Conservation (phyloP, 106 monocot genomes). For the Iris macrosiphon region DNA sequence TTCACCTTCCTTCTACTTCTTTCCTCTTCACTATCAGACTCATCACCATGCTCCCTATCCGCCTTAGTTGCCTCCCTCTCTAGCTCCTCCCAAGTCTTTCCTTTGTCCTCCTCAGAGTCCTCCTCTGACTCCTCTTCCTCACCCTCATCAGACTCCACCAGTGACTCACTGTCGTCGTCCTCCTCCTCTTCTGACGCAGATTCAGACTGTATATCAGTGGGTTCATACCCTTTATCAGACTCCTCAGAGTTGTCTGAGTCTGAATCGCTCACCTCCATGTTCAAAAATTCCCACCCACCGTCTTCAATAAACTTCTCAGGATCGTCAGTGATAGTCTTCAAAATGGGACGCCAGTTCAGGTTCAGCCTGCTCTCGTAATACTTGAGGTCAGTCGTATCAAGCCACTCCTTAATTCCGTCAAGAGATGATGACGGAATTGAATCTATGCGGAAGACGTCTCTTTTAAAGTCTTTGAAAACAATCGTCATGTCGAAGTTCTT, state of each 20-base stretch:
- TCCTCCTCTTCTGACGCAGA: conserved; percentile 72
- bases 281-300: conserved; percentile 96
- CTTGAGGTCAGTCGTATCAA: conserved; percentile 89
- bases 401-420: conserved; percentile 96
- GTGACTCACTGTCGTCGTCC: conserved; percentile 46
- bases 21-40: conserved; percentile 79
- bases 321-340: conserved; percentile 90
- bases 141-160: conserved; percentile 70
- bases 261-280: conserved; percentile 89
- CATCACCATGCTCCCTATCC: conserved; percentile 72
- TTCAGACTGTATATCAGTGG: conserved; percentile 66
- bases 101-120: conserved; percentile 91
- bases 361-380: conserved; percentile 98
- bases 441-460: conserved; percentile 88
- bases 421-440: conserved; percentile 85
- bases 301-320: conserved; percentile 97
- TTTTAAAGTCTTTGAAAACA: conserved; percentile 95
- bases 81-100: conserved; percentile 97
- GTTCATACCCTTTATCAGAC: conserved; percentile 83
- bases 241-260: conserved; percentile 67
- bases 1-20: conserved; percentile 56
- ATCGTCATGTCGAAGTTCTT: conserved; percentile 99
- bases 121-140: conserved; percentile 60
- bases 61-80: conserved; percentile 88
- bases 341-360: conserved; percentile 84